phyloP scores from a whole-genome alignment of 352 stramenopile genomes.

The Phytophthora tentaculata region DNA sequence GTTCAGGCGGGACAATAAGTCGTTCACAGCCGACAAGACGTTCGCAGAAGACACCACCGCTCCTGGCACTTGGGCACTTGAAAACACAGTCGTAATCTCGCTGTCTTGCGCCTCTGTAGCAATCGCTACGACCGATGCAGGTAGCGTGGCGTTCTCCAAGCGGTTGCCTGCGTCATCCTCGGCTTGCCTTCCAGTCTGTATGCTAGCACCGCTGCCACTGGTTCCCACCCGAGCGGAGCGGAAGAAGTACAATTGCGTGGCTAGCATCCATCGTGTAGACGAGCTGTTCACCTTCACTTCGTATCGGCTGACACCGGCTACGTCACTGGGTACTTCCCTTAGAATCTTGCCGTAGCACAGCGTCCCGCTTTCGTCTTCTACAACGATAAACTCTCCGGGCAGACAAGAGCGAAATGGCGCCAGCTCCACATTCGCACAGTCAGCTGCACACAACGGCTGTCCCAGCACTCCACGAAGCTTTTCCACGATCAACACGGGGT shows the following conservation, averaged over 20 bases:
- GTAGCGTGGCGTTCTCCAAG: constrained; percentile 15
- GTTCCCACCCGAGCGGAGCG: constrained; percentile 50
- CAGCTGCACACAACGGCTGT: constrained; percentile 54
- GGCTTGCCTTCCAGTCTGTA: not conserved
- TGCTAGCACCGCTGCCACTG: constrained; percentile 9
- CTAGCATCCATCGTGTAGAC: constrained; percentile 44
- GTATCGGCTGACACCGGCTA: constrained; percentile 54
- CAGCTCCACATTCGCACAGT: constrained; percentile 59
- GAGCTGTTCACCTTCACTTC: constrained; percentile 65
- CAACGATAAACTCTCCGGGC: constrained; percentile 69
- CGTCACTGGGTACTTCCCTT: constrained; percentile 41
- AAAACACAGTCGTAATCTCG: constrained; percentile 17
- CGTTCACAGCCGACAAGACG: constrained; percentile 80
- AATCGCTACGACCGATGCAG: constrained; percentile 39
- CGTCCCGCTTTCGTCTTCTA: constrained; percentile 48
- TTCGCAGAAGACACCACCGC: constrained; percentile 43
- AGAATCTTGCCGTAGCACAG: constrained; percentile 75
- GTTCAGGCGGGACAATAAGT: constrained; percentile 73
- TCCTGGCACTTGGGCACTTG: not conserved
- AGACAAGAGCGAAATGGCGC: constrained; percentile 72
- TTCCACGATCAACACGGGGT: constrained; percentile 64
- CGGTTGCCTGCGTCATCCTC: not conserved
- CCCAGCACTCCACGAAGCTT: constrained; percentile 69
- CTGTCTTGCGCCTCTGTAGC: constrained; percentile 11
- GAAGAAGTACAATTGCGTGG: constrained; percentile 81